A percentile compares a stretch with the other conserved stretches of the same genome.
Evolutionary conservation across 441 rosid species (phyloP).

Genomic region (Arabidopsis hybrid): DNA sequence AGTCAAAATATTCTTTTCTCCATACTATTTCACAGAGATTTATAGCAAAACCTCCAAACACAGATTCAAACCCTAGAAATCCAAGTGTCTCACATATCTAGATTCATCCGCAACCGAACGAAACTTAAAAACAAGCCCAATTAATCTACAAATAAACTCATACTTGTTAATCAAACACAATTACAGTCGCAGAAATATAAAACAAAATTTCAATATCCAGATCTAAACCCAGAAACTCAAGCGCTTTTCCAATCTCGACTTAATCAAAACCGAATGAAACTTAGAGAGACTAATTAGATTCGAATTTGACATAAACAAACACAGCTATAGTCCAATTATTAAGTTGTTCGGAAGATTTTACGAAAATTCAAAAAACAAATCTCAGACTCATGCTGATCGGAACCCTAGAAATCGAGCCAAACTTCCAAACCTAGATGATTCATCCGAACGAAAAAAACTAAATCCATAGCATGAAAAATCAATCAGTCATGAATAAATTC

Average conservation of each 20-base stretch:
- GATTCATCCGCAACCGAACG: constrained; percentile 7
- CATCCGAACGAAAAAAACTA: background rate
- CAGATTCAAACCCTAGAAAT: constrained; percentile 7
- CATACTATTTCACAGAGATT: background rate
- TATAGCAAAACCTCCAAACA: background rate
- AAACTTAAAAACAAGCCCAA: constrained; percentile 1
- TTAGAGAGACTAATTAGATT: background rate
- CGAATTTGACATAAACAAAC: background rate
- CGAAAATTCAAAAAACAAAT: background rate
- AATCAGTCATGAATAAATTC: background rate
- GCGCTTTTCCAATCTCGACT: constrained; percentile 5
- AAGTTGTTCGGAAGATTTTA: background rate
- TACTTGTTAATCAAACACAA: background rate
- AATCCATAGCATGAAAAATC: constrained; percentile 10
- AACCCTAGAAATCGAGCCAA: constrained; percentile 32
- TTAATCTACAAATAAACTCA: background rate
- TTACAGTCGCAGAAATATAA: background rate
- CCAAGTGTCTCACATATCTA: constrained; percentile 14
- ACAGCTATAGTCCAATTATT: background rate
- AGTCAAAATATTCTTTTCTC: constrained; percentile 5
- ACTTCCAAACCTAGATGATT: constrained; percentile 6
- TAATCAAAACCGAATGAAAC: constrained; percentile 7
- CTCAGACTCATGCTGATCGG: constrained; percentile 12
- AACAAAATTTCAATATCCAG: background rate
- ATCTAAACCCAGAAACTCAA: constrained; percentile 19